A percentile compares a stretch with the other conserved stretches of the same genome.
Evolutionary conservation across 306 rosid species (phyloP).

Genomic region (Psophocarpus tetragonolobus): DNA sequence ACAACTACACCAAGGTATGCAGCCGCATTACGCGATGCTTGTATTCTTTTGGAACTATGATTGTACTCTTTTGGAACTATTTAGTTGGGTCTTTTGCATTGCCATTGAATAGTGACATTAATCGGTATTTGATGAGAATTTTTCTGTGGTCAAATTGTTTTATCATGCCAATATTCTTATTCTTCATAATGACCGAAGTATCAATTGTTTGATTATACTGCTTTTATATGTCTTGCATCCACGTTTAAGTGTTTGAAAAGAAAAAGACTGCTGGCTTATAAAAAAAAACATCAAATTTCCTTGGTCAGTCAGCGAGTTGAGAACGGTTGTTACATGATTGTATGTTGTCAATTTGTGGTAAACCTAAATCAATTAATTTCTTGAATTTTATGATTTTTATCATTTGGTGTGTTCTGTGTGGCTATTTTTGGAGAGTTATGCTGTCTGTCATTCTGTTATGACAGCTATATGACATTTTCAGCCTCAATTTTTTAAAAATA

Average conservation of each 20-base stretch:
- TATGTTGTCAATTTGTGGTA: background rate
- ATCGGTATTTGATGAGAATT: background rate
- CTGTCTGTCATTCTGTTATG: background rate
- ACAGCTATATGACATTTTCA: no score
- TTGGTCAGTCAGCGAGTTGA: background rate
- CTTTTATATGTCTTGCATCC: background rate
- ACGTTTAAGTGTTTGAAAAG: background rate
- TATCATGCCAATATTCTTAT: background rate
- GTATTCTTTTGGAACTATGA: background rate
- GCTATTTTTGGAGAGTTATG: background rate
- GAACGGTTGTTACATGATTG: background rate
- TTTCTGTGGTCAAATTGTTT: slow-evolving; percentile 17
- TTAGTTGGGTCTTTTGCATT: background rate
- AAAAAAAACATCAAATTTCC: no score
- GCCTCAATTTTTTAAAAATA: no score
- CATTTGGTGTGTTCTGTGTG: background rate
- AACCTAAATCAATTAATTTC: background rate
- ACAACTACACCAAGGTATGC: slow-evolving; percentile 65
- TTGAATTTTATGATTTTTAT: background rate
- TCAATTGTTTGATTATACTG: background rate
- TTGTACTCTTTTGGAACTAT: background rate
- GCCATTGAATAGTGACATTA: background rate
- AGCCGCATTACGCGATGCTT: slow-evolving; percentile 27
- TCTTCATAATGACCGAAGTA: background rate
- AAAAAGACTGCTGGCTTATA: no score